phyloP scores from a whole-genome alignment of 257 asterid species.

The Petrea volubilis region DNA sequence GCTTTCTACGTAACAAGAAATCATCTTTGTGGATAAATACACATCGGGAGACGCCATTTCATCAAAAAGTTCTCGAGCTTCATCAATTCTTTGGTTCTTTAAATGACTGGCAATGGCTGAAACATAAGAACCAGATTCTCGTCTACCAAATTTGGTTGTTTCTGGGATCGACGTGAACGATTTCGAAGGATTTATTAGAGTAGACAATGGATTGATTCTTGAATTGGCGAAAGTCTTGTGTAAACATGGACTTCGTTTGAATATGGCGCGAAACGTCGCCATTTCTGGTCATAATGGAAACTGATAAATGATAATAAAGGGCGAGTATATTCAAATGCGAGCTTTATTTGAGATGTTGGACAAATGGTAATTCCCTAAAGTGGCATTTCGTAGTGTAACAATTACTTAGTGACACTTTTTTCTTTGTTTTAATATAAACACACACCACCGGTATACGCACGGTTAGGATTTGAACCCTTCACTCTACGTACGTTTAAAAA shows the following conservation, averaged over 20 bases:
- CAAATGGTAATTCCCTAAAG: not conserved
- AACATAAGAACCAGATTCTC: conserved; percentile 11
- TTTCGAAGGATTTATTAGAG: conserved; percentile 22
- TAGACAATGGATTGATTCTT: not conserved
- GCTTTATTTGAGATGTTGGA: not conserved
- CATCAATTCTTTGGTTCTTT: conserved; percentile 37
- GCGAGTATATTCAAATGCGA: not conserved
- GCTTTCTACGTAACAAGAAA: conserved; percentile 45
- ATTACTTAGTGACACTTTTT: too few species aligned
- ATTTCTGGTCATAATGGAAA: conserved; percentile 29
- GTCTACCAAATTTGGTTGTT: conserved; percentile 11
- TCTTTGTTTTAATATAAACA: too few species aligned
- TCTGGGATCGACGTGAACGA: conserved; percentile 14
- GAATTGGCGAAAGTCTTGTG: conserved; percentile 14
- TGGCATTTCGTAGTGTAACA: too few species aligned
- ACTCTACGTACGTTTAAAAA: too few species aligned
- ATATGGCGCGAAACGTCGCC: conserved; percentile 36
- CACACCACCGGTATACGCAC: too few species aligned
- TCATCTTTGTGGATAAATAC: conserved; percentile 61
- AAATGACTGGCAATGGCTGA: conserved; percentile 20
- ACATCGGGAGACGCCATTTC: conserved; percentile 46
- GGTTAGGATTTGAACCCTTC: too few species aligned
- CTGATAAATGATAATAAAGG: not conserved
- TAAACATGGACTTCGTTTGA: conserved; percentile 26
- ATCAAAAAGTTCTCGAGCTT: conserved; percentile 34